These are phyloP conservation scores for Fusarium tuaranense DNA, from an alignment of 2,329 filamentous ascomycete species.

Conservation along the genomic window DNA sequence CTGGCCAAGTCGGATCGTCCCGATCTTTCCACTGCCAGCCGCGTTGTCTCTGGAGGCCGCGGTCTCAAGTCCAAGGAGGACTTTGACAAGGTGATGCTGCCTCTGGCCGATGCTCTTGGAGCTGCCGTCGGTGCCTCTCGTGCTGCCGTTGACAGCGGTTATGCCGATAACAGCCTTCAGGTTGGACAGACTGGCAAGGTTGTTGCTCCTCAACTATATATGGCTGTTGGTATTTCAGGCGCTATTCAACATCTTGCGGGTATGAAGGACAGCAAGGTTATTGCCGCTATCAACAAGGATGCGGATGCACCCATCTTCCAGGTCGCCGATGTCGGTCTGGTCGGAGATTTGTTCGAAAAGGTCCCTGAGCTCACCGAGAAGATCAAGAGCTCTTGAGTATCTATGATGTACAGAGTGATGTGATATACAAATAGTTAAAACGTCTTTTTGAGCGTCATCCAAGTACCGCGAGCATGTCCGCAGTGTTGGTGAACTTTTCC, in stretches of 20 bases:
- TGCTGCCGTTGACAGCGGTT: conserved; percentile 95
- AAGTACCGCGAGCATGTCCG: conserved; percentile 69
- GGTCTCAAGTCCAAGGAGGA: conserved; percentile 98
- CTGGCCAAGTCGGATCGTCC: conserved; percentile 93
- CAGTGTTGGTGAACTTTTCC: conserved; percentile 73
- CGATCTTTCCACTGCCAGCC: conserved; percentile 88
- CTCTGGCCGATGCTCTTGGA: conserved; percentile 90
- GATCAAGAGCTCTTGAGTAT: conserved; percentile 70
- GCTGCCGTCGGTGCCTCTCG: conserved; percentile 96
- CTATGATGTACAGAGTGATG: conserved; percentile 38
- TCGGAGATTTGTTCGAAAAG: conserved; percentile 95
- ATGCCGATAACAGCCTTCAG: conserved; percentile 97
- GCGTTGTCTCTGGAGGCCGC: conserved; percentile 92
- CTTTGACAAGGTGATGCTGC: conserved; percentile 92
- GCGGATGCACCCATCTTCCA: conserved; percentile 98
- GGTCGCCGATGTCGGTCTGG: conserved; percentile 93
- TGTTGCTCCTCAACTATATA: conserved; percentile 93
- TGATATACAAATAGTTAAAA: conserved; percentile 45
- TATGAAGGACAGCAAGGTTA: conserved; percentile 99
- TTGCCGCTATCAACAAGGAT: conserved; percentile 99
- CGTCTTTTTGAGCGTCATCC: conserved; percentile 45
- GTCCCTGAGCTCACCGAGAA: conserved; percentile 97
- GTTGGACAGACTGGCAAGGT: conserved; percentile 99
- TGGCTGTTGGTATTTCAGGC: conserved; percentile 95
- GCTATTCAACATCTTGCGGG: conserved; percentile 98